Base-by-base conservation (phyloP, 345 rosid species). In the Clausena lansium region DNA sequence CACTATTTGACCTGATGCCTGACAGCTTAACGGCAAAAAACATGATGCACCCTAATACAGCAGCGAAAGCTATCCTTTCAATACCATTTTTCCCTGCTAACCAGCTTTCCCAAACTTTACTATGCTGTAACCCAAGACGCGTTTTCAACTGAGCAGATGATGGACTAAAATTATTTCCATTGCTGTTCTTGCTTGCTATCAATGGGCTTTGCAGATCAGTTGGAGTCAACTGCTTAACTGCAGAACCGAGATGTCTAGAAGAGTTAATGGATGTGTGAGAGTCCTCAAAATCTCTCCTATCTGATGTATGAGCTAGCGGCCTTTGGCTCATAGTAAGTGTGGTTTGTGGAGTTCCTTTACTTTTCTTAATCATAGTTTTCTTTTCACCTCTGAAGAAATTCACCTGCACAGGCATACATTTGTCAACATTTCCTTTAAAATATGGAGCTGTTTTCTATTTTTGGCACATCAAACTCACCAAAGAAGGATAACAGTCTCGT, bases 141-240 rank as follows among this genome's bases (percentile, higher is more conserved):
- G 97, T 90, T 76, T 91, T 86, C 81, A 88, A 76, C 77, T 86
- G 94, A 80, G 87, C 85, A 13, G 97, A 86, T 54, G 92, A 81
- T 79, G 84, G 80, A 77, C 73, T 79, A 61, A 33, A 79, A 83
- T 81, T 79, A 71, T 81, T 84, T 81, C 87, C 92, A 79, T 68
- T 83, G 41, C 64, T 81, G 83, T 78, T 86, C 85, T 83, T 88
- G 60, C 85, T 82, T 24, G 77, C 39, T 71, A 73, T 70, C 73
- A 83, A 79, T 64, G 91, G 83, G 80, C 83, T 83, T 84, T 84
- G 92, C 84, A 87, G 77, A 79, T 91, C 87, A 78, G 89, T 63
- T 76, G 92, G 89, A 24, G 91, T 80, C 80, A 91, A 83, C 84
- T 89, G 98, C 86, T 96, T 92, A 54, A 89, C 94, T 70, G 95